Evolutionary conservation across 75 land plant genomes (phyloP), one percentile per base, ranked within the genome.

Genomic region (Azolla pinnata): DNA sequence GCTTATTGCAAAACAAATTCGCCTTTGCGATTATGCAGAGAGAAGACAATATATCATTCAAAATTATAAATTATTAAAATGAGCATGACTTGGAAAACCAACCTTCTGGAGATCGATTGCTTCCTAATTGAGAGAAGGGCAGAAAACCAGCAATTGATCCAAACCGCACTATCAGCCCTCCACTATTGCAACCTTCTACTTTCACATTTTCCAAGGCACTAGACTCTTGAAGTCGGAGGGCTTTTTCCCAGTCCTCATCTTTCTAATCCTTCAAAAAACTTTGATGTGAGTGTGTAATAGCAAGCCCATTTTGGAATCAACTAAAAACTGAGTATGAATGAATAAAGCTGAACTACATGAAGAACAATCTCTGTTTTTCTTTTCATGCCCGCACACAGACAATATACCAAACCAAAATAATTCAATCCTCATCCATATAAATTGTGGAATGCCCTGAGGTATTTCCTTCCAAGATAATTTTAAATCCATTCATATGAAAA

Each of bases 221-320:
- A 60, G 60, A 76, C 31, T 80, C 78, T 44, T 66, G 62, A 33
- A 80, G 72, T 42, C 66, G 74, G 65, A 75, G 74, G 45, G 89
- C 97, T 29, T 78, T 78, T 68, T 78, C 75, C 97, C 97, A 91
- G 60, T 87, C 97, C 54, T 81, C 85, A 75, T 83, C 78, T 69
- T 68, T 84, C 97, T 91, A 83, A 71, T 73, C 61, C 73, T 69
- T 78, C 72, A 68, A 33, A 69, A 49, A 68, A 68, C 50, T 2
- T 17, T 31, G 63, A 38, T 29, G 54, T 65, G 40, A 70, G 69
- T 60, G 49, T 46, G 49, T 14, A 18, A 18, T 46, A 8, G 7
- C 14, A 8, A 8, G 7, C 14, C 42, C 42, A 38, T 8, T 38
- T 8, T 8, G 14, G 7, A 38, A 38, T 38, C 14, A 8, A 38